Percentiles rank a stretch among this genome's conserved stretches.
These are phyloP conservation scores for Backusella tuberculispora DNA, from an alignment of 192 early-diverging fungal genomes.

Conservation along the genomic window DNA sequence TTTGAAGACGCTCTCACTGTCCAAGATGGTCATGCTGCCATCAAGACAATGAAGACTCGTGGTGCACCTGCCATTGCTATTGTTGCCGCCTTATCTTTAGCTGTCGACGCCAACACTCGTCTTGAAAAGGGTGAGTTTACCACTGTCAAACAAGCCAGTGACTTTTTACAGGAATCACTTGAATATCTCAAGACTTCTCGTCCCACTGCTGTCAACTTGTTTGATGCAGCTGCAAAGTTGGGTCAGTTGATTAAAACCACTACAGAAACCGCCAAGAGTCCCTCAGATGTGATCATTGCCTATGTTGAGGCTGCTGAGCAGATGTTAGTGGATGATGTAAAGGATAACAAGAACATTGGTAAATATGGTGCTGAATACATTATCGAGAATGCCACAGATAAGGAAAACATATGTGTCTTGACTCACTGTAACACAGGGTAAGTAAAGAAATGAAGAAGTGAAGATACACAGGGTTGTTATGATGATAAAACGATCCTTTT, in stretches of 20 bases:
- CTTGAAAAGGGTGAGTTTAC: conserved; percentile 30
- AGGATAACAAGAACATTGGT: conserved; percentile 90
- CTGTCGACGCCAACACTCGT: conserved; percentile 67
- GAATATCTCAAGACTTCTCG: conserved; percentile 88
- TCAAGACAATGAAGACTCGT: conserved; percentile 91
- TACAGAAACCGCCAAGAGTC: conserved; percentile 30
- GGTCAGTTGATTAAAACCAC: conserved; percentile 40
- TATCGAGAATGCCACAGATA: conserved; percentile 48
- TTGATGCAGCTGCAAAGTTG: conserved; percentile 77
- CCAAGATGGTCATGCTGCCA: conserved; percentile 81
- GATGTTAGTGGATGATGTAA: conserved; percentile 86
- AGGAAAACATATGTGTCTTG: conserved; percentile 63
- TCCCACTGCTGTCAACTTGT: conserved; percentile 96
- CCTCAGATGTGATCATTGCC: conserved; percentile 55
- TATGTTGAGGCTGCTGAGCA: conserved; percentile 75
- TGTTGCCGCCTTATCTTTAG: conserved; percentile 89
- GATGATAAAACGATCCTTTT: too few species aligned
- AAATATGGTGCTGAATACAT: conserved; percentile 77
- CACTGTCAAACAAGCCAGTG: conserved; percentile 44
- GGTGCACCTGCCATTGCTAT: conserved; percentile 98
- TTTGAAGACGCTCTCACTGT: conserved; percentile 70
- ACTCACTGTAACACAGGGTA: conserved; percentile 99
- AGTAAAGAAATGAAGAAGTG: neutral
- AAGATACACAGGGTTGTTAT: too few species aligned
- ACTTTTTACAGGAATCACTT: conserved; percentile 62